Evolutionary conservation across 306 rosid species (phyloP).

Genomic region (Acmispon strigosus): DNA sequence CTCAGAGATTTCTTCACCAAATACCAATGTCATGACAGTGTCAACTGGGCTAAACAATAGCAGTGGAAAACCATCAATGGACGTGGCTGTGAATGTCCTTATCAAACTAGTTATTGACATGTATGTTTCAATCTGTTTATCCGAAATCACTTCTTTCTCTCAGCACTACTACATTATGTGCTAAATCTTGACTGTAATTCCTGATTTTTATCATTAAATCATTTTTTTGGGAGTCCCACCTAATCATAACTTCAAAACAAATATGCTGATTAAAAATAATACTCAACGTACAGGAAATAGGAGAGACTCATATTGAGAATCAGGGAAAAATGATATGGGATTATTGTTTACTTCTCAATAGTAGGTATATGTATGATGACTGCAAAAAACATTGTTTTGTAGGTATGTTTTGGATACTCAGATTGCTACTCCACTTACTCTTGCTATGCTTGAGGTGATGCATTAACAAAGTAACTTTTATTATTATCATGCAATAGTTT

Average conservation of each 20-base stretch:
- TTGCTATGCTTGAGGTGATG: constrained; percentile 78
- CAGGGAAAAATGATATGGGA: not conserved
- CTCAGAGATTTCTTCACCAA: constrained; percentile 63
- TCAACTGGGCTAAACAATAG: constrained; percentile 54
- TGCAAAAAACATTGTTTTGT: constrained; percentile 23
- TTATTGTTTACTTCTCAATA: not conserved
- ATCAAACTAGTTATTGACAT: constrained; percentile 83
- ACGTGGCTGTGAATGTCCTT: constrained; percentile 90
- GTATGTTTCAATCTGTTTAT: constrained; percentile 42
- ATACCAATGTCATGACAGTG: constrained; percentile 39
- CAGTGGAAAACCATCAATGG: constrained; percentile 73
- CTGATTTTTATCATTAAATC: not conserved
- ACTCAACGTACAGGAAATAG: not conserved
- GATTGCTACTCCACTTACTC: constrained; percentile 84
- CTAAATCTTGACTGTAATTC: not conserved
- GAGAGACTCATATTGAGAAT: not conserved
- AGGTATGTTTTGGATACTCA: constrained; percentile 78
- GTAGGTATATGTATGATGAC: constrained; percentile 11
- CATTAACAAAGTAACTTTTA: not conserved
- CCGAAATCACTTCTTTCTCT: not conserved
- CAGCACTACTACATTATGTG: not conserved
- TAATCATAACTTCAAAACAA: not conserved
- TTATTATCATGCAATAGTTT: not conserved
- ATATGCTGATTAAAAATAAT: not conserved
- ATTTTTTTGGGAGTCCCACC: not conserved